phyloP scores from a whole-genome alignment of 768 basidiomycete genomes.

The Polyporus arcularius region DNA sequence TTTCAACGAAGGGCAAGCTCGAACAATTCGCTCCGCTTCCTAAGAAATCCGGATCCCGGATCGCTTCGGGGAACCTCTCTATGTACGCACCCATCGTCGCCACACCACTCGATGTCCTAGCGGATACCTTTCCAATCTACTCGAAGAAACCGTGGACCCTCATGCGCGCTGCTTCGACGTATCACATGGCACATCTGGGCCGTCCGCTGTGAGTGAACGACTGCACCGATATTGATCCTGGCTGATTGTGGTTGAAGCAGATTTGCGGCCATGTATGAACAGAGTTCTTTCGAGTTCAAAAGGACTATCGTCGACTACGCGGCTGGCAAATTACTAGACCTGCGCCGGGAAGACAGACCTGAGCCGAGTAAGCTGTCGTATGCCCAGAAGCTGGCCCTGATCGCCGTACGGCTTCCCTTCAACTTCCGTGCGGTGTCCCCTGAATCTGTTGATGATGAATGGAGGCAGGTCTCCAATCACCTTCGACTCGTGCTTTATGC shows the following conservation, averaged over 20 bases:
- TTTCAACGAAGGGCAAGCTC: slow-evolving; percentile 24
- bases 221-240: not conserved
- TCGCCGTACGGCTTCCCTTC: slow-evolving; percentile 27
- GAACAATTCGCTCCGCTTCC: slow-evolving; percentile 6
- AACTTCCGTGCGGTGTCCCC: slow-evolving; percentile 22
- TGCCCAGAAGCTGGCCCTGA: slow-evolving; percentile 4
- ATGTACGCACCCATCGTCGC: slow-evolving; percentile 20
- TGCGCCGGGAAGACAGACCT: not conserved
- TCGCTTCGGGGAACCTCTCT: slow-evolving; percentile 6
- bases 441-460: slow-evolving; percentile 5
- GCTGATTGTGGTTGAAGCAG: not conserved
- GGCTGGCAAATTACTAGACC: not conserved
- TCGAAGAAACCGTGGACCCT: slow-evolving; percentile 3
- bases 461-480: slow-evolving; percentile 33
- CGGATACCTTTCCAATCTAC: slow-evolving; percentile 6
- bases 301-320: slow-evolving; percentile 13
- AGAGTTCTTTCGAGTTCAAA: slow-evolving; percentile 5
- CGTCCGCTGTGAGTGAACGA: slow-evolving; percentile 27
- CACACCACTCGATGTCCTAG: slow-evolving; percentile 30
- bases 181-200: slow-evolving; percentile 26
- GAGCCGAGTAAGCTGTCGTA: not conserved
- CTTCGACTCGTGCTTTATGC: slow-evolving; percentile 32
- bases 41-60: slow-evolving; percentile 6
- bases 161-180: slow-evolving; percentile 15
- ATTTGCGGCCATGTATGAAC: slow-evolving; percentile 3